Conservation (phyloP, 148 eudicot species). For the Agrostemma githago region DNA sequence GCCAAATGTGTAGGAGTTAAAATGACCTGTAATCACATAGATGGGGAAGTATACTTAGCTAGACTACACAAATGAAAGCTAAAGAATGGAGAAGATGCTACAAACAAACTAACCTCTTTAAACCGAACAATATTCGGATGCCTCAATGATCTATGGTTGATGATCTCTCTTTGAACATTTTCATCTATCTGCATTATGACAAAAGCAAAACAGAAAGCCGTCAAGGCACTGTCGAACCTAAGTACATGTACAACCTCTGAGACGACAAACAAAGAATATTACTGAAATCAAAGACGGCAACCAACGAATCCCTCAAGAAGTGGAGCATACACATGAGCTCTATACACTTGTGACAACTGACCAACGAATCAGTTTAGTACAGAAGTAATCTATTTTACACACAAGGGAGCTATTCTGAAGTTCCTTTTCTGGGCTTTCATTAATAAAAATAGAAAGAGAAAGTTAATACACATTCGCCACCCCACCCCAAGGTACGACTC, state of each 20-base stretch:
- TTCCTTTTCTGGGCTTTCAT: too few relatives aligned
- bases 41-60: slow-evolving; percentile 6
- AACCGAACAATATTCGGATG: slow-evolving; percentile 49
- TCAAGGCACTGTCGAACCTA: background rate
- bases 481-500: too few relatives aligned
- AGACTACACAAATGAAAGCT: background rate
- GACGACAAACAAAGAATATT: background rate
- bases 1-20: slow-evolving; percentile 52
- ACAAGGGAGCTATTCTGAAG: too few relatives aligned
- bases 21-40: slow-evolving; percentile 28
- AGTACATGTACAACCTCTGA: background rate
- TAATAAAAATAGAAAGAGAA: too few relatives aligned
- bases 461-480: too few relatives aligned
- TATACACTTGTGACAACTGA: too few relatives aligned
- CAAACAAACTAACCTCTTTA: slow-evolving; percentile 42
- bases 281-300: background rate
- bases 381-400: too few relatives aligned
- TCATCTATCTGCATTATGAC: slow-evolving; percentile 37
- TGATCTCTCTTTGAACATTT: slow-evolving; percentile 47
- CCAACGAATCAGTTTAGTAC: too few relatives aligned
- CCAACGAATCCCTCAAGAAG: background rate
- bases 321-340: too few relatives aligned
- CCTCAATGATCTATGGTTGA: slow-evolving; percentile 44
- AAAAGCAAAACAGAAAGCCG: background rate
- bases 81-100: slow-evolving; percentile 7